Evolutionary conservation across 2,329 filamentous ascomycete species (phyloP), one percentile per base, ranked within the genome.

Genomic region (Remersonia thermophila): DNA sequence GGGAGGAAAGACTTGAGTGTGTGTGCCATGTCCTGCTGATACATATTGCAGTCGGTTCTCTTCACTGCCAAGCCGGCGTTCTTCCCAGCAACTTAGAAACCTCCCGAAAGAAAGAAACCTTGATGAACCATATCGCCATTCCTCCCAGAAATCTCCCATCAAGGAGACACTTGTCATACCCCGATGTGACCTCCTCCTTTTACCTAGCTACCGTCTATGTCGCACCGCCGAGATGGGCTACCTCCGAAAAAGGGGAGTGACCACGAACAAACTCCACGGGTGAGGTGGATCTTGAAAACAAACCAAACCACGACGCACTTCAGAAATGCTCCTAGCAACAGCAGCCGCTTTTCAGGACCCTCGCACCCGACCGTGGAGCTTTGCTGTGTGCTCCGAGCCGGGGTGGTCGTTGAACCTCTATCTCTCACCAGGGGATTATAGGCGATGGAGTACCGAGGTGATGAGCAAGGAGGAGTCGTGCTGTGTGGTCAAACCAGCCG

Each of bases 141-240:
- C 30, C 27, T 13, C n/a, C n/a, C n/a, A n/a, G 35, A 35, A 25
- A 16, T 27, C 16, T 20, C 27, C 31, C 36, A 32, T 27, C 27
- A 23, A 29, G 37, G 36, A 34, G 38, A 46, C 40, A 44, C 41
- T 41, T 40, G 40, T 43, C 45, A 35, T 39, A 32, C 43, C 35
- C 35, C 27, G 20, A 23, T 32, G 26, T 35, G 26, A 29, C 17
- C 36, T 37, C 35, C 40, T 36, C 32, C 38, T 43, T 40, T 42
- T 42, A n/a, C n/a, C n/a, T n/a, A 40, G 37, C 35, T 34, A 32
- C 42, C 44, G 36, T 46, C 43, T 46, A 46, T 46, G 20, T 36
- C 36, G 32, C 32, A 12, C 35, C 18, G 30, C 32, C 32, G 34
- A 32, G 32, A 36, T 32, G 20, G 5, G 20, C 20, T 23, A 5